A percentile compares a stretch with the other conserved stretches of the same genome.
These are phyloP conservation scores for Fusarium sp. DNA, from an alignment of 2,329 filamentous ascomycete species.

Conservation along the genomic window DNA sequence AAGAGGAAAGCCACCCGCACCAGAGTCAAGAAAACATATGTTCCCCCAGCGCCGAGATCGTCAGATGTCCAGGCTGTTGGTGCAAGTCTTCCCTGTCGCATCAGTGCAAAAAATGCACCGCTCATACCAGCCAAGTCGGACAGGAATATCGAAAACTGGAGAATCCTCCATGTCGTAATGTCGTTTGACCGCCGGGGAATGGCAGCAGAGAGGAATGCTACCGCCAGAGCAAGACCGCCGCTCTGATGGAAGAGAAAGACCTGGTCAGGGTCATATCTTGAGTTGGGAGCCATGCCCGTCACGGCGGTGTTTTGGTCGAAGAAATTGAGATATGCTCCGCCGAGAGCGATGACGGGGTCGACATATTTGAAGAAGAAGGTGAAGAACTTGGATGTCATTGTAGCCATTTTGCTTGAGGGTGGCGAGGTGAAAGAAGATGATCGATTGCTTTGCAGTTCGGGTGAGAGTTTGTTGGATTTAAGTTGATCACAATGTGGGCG, in stretches of 20 bases:
- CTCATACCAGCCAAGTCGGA: conserved; percentile 21
- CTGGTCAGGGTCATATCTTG: conserved; percentile 17
- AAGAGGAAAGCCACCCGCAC: conserved; percentile 13
- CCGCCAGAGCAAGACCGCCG: conserved; percentile 17
- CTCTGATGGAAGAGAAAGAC: conserved; percentile 27
- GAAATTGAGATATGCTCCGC: conserved; percentile 25
- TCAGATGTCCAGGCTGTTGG: conserved; percentile 12
- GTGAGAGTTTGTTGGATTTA: too few species aligned
- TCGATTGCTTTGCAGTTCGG: too few species aligned
- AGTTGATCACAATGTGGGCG: too few species aligned
- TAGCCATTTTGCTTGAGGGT: neutral
- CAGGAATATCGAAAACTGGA: conserved; percentile 17
- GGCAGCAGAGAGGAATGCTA: conserved; percentile 14
- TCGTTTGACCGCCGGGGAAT: conserved; percentile 13
- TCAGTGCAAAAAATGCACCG: conserved; percentile 9
- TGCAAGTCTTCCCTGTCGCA: conserved; percentile 5
- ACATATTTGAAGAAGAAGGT: conserved; percentile 24
- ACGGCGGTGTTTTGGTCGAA: conserved; percentile 14
- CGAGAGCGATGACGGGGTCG: conserved; percentile 15
- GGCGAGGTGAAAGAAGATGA: too few species aligned
- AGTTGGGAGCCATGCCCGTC: conserved; percentile 22
- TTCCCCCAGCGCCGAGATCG: conserved; percentile 18
- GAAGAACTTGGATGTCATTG: conserved; percentile 3
- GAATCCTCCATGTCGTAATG: conserved; percentile 13
- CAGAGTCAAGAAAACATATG: conserved; percentile 21